Evolutionary conservation across 2,329 filamentous ascomycete species (phyloP).

Genomic region (Aspergillus pseudonomiae): DNA sequence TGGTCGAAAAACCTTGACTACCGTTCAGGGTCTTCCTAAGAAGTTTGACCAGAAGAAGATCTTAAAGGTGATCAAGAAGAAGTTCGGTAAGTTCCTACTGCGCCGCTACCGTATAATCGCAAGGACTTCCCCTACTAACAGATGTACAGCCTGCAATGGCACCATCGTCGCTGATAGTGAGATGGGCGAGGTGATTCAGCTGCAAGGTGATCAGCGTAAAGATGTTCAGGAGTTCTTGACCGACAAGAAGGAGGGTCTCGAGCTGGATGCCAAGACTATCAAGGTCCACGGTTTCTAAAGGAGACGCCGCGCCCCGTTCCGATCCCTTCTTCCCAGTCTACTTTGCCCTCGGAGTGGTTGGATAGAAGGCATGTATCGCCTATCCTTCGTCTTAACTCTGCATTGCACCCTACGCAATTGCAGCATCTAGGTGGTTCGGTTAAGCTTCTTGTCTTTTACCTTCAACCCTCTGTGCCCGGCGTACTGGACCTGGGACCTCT

Average conservation of each 20-base stretch:
- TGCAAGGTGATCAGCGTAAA: slow-evolving; percentile 98
- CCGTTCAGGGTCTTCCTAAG: slow-evolving; percentile 96
- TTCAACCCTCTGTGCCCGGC: slow-evolving; percentile 31
- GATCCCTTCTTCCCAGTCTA: slow-evolving; percentile 47
- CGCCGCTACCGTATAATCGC: background rate
- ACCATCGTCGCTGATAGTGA: slow-evolving; percentile 94
- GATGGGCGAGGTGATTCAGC: slow-evolving; percentile 99
- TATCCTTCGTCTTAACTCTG: slow-evolving; percentile 29
- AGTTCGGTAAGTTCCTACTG: slow-evolving; percentile 70
- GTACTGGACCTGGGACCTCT: slow-evolving; percentile 35
- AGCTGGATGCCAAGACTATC: slow-evolving; percentile 94
- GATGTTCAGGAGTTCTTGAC: slow-evolving; percentile 97
- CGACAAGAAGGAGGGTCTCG: slow-evolving; percentile 93
- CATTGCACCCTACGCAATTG: slow-evolving; percentile 21
- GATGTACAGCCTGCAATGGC: slow-evolving; percentile 87
- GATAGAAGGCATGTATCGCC: slow-evolving; percentile 37
- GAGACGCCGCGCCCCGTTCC: slow-evolving; percentile 45
- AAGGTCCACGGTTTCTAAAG: slow-evolving; percentile 67
- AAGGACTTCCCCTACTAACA: slow-evolving; percentile 22
- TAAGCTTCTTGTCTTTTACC: slow-evolving; percentile 26
- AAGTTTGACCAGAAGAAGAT: slow-evolving; percentile 99
- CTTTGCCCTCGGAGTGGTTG: slow-evolving; percentile 40
- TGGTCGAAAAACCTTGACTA: slow-evolving; percentile 99
- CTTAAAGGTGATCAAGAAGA: slow-evolving; percentile 99
- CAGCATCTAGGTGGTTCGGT: slow-evolving; percentile 21